Conservation (phyloP, 345 rosid species). For the Pseudoturritis turrita region DNA sequence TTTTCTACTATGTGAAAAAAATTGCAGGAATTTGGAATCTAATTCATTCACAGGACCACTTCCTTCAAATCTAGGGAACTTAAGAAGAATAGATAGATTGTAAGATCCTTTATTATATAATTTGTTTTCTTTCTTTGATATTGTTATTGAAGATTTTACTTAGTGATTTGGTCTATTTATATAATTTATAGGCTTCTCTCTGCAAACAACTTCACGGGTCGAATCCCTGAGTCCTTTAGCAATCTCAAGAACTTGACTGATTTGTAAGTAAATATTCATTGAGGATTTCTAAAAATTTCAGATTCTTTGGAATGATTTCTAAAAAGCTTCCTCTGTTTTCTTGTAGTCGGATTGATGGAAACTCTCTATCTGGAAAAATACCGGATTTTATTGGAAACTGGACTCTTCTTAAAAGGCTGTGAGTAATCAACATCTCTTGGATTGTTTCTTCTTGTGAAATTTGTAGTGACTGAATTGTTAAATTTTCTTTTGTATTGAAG, state of each 20-base stretch:
- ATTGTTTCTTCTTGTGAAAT: neutral
- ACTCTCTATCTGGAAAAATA: conserved; percentile 58
- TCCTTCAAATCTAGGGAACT: conserved; percentile 58
- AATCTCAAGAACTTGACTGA: conserved; percentile 59
- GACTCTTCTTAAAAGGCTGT: conserved; percentile 59
- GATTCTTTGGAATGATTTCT: neutral
- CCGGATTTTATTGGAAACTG: conserved; percentile 82
- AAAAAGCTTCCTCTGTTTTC: neutral
- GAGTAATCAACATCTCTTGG: conserved; percentile 25
- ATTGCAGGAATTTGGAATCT: conserved; percentile 56
- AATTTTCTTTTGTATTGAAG: conserved; percentile 30
- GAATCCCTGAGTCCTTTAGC: conserved; percentile 64
- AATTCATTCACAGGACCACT: conserved; percentile 61
- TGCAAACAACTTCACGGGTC: conserved; percentile 67
- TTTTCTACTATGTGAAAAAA: neutral
- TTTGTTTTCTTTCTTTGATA: neutral
- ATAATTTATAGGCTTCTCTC: conserved; percentile 57
- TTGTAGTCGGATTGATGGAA: conserved; percentile 83
- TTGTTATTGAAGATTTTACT: neutral
- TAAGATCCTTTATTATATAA: conserved; percentile 24
- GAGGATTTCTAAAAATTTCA: neutral
- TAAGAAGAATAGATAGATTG: conserved; percentile 47
- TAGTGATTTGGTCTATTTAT: neutral
- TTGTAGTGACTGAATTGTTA: neutral
- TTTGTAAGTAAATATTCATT: conserved; percentile 50